Percentiles rank a stretch among this genome's conserved stretches.
Evolutionary conservation across 169 alveolate species (phyloP).

Genomic region (Fabrea salina): DNA sequence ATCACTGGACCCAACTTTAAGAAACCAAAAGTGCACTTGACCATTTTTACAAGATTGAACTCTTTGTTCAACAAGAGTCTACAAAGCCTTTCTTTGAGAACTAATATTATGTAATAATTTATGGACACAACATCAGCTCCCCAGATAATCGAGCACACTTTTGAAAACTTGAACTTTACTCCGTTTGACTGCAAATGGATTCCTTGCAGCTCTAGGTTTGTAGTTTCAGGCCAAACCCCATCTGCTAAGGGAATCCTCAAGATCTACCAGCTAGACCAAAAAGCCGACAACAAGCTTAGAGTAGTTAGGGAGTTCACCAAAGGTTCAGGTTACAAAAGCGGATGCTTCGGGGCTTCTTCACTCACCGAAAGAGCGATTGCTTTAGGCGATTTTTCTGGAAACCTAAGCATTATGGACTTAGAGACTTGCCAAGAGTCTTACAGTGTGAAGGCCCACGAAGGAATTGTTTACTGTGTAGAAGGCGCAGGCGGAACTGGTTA

Average conservation of each 20-base stretch:
- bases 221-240: conserved; percentile 80
- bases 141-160: conserved; percentile 84
- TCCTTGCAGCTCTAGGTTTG: conserved; percentile 79
- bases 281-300: conserved; percentile 70
- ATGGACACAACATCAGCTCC: conserved; percentile 89
- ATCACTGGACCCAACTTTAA: conserved; percentile 36
- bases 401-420: conserved; percentile 75
- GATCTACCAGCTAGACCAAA: conserved; percentile 58
- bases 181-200: conserved; percentile 88
- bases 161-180: conserved; percentile 73
- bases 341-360: conserved; percentile 76
- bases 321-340: conserved; percentile 71
- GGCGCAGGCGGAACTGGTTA: conserved; percentile 80
- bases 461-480: conserved; percentile 79
- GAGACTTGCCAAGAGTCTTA: conserved; percentile 73
- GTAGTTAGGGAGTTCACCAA: conserved; percentile 55
- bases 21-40: too few relatives aligned
- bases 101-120: not conserved
- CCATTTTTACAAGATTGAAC: too few relatives aligned
- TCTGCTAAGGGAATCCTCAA: conserved; percentile 83
- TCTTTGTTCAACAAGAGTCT: too few relatives aligned
- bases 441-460: conserved; percentile 80
- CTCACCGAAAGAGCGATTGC: conserved; percentile 70
- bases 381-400: conserved; percentile 86
- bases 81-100: too few relatives aligned